These are phyloP conservation scores for Rhizopus sp. DNA, from an alignment of 371 early-diverging fungal species.

Conservation along the genomic window DNA sequence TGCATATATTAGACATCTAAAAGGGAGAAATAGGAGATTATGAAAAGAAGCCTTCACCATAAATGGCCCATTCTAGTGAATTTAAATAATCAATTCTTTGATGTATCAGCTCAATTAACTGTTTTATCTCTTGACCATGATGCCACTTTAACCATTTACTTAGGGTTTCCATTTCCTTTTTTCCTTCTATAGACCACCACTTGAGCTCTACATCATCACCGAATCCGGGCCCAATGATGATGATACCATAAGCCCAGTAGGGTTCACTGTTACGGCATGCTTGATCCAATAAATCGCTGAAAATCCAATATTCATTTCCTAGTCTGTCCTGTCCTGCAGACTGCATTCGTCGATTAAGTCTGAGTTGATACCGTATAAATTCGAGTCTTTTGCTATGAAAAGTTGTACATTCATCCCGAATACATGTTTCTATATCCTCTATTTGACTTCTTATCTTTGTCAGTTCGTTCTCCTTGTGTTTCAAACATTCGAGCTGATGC, in stretches of 20 bases:
- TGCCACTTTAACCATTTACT: constrained; percentile 19
- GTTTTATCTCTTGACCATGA: constrained; percentile 3
- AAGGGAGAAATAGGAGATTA: neutral
- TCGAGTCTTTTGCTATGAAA: constrained; percentile 23
- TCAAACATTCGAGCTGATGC: constrained; percentile 15
- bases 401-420: constrained; percentile 21
- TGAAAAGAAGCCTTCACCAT: constrained; percentile 31
- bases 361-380: constrained; percentile 7
- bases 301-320: constrained; percentile 47
- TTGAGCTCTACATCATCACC: constrained; percentile 3
- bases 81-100: constrained; percentile 21
- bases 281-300: constrained; percentile 35
- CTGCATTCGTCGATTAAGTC: constrained; percentile 23
- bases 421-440: constrained; percentile 22
- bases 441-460: constrained; percentile 12
- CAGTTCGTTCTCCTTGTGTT: constrained; percentile 16
- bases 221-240: constrained; percentile 40
- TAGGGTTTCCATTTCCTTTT: constrained; percentile 18
- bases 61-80: constrained; percentile 26
- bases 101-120: constrained; percentile 3
- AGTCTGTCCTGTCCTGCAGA: constrained; percentile 22
- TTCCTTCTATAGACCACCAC: constrained; percentile 41
- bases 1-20: neutral
- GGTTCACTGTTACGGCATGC: constrained; percentile 34
- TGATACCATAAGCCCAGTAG: constrained; percentile 40